These are phyloP conservation scores for Pyrenopolyporus hunteri DNA, from an alignment of 495 filamentous ascomycete genomes.

Conservation along the genomic window DNA sequence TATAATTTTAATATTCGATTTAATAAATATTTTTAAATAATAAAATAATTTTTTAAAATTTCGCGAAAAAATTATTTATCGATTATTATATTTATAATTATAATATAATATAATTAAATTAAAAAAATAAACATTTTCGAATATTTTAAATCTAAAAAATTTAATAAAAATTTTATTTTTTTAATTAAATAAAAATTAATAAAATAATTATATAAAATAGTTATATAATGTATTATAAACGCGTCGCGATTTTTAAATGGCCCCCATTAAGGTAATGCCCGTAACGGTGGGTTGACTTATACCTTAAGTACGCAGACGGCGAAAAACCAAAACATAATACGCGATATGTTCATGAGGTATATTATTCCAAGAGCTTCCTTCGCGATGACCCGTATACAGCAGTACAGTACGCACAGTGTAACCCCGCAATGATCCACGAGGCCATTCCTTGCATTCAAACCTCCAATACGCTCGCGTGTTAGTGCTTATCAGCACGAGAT, in stretches of 20 bases:
- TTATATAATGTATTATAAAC: background rate
- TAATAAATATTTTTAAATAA: too few relatives aligned
- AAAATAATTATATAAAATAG: background rate
- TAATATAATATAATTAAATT: background rate
- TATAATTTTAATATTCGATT: background rate
- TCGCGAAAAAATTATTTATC: background rate
- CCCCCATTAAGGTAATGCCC: too few relatives aligned
- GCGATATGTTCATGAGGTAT: too few relatives aligned
- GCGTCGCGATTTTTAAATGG: background rate
- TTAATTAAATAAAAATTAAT: background rate
- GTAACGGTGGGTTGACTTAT: background rate
- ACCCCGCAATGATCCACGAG: slow-evolving; percentile 29
- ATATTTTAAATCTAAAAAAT: background rate
- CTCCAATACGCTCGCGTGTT: slow-evolving; percentile 1
- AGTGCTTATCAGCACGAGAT: slow-evolving; percentile 32
- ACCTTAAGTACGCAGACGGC: too few relatives aligned
- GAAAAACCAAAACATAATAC: too few relatives aligned
- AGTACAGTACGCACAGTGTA: background rate
- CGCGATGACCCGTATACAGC: background rate
- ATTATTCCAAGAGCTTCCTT: too few relatives aligned
- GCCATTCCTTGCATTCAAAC: slow-evolving; percentile 31
- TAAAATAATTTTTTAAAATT: background rate
- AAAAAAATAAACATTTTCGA: background rate
- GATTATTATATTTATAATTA: background rate
- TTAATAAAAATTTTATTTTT: background rate